Percentiles rank a stretch among this genome's conserved stretches.
Conservation (phyloP, 1,139 yeast genomes). For the Saccharomyces hybrid region DNA sequence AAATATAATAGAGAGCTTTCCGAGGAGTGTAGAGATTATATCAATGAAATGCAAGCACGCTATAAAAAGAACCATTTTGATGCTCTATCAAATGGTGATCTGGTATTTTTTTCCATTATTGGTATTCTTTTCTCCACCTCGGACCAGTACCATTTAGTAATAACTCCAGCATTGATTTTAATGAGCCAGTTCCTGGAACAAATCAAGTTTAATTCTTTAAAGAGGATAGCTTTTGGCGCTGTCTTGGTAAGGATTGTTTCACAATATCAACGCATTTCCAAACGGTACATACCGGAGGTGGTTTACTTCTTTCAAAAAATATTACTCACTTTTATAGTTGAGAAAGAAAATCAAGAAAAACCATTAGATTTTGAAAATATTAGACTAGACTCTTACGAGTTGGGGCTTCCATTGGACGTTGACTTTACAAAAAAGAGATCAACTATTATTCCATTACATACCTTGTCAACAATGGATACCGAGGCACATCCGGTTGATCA, state of each 20-base stretch:
- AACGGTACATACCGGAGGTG: conserved; percentile 78
- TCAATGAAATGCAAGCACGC: conserved; percentile 44
- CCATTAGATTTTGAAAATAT: conserved; percentile 8
- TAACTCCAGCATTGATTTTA: conserved; percentile 71
- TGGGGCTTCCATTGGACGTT: conserved; percentile 18
- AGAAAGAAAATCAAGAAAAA: conserved; percentile 6
- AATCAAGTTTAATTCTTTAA: conserved; percentile 34
- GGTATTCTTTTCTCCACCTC: conserved; percentile 86
- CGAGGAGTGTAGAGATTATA: conserved; percentile 42
- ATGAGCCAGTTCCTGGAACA: conserved; percentile 64
- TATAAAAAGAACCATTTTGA: conserved; percentile 29
- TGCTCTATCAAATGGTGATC: conserved; percentile 36
- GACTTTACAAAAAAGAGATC: conserved; percentile 10
- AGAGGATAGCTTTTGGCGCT: conserved; percentile 43
- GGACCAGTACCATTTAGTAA: conserved; percentile 88
- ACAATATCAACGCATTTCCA: conserved; percentile 70
- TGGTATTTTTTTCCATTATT: conserved; percentile 58
- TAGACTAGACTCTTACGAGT: conserved; percentile 19
- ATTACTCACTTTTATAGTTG: conserved; percentile 40
- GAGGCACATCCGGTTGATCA: conserved; percentile 14
- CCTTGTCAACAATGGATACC: conserved; percentile 19
- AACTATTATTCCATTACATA: conserved; percentile 16
- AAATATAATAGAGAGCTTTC: conserved; percentile 59
- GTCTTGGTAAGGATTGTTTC: conserved; percentile 57
- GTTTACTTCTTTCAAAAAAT: conserved; percentile 50